phyloP scores from a whole-genome alignment of 305 asterid genomes.

The Fraxinus nigra region DNA sequence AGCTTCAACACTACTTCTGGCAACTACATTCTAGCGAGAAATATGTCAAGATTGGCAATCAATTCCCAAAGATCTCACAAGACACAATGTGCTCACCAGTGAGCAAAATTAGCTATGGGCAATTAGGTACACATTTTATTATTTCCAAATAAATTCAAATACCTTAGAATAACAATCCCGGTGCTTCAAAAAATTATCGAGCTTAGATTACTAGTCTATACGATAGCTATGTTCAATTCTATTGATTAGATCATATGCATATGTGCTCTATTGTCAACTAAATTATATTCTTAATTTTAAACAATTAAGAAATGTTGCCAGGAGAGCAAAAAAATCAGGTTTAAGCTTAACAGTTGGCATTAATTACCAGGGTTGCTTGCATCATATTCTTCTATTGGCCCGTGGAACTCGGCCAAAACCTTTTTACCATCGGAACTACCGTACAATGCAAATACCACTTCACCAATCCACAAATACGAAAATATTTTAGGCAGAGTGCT shows the following conservation, averaged over 20 bases:
- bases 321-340: not conserved
- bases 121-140: not conserved
- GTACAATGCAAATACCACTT: slow-evolving; percentile 3
- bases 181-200: not conserved
- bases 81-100: not conserved
- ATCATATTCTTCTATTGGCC: not conserved
- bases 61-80: not conserved
- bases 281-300: not conserved
- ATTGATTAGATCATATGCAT: not conserved
- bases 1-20: not conserved
- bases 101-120: not conserved
- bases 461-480: slow-evolving; percentile 2
- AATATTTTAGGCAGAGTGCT: not conserved
- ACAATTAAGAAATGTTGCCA: not conserved
- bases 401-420: not conserved
- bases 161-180: not conserved
- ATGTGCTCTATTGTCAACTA: not conserved
- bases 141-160: not conserved
- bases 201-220: not conserved
- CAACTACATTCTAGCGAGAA: not conserved
- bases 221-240: not conserved
- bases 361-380: not conserved
- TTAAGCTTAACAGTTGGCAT: not conserved
- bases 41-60: not conserved
- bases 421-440: not conserved